Base-by-base conservation (phyloP, 495 filamentous ascomycete species). In the Endocarpon pusillum region DNA sequence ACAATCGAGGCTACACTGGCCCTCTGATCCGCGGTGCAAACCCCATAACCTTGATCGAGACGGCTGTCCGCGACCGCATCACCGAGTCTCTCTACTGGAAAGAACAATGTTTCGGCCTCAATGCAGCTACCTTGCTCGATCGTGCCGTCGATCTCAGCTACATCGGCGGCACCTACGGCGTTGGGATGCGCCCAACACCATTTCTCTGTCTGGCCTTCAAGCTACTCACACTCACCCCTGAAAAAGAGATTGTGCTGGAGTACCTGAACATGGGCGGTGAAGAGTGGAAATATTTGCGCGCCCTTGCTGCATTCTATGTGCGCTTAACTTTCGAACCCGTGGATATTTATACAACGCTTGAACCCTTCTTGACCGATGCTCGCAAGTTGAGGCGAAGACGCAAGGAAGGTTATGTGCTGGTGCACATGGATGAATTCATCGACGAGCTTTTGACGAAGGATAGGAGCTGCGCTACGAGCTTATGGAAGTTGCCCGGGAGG, bases 161-260 rank as follows among this genome's bases (percentile, higher is more conserved):
- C 47, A 68, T 97, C 34, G 91, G 85, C 36, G 89, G 89, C 45
- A 84, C 81, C 8, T 83, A 81, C 49, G 82, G 82, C 32, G 67
- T 71, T 20, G 64, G 70, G 21, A 84, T 91, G 48, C 78, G 79
- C 41, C 85, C 89, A 0, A 78, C 79, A 1, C 86, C 87, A 0
- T 99, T 99, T 45, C 71, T 99, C 12, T 99, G 89, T 46, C 71
- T 99, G 9, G 77, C 74, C 19, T 93, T 96, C 58, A 99, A 99
- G 62, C 62, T 99, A 16, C 68, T 94, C 11, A 85, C 94, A 55
- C 67, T 99, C 16, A 71, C 71, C 33, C 91, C 89, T 3, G 62
- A 67, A 30, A 71, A 75, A 40, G 78, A 78, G 33, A 69, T 96
- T 26, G 57, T 99, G n/a, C 51, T 73, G 21, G 78, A 81, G 44